Percentiles rank a stretch among this genome's conserved stretches.
These are phyloP conservation scores for Podaxis pistillaris DNA, from an alignment of 768 basidiomycete genomes.

Conservation along the genomic window DNA sequence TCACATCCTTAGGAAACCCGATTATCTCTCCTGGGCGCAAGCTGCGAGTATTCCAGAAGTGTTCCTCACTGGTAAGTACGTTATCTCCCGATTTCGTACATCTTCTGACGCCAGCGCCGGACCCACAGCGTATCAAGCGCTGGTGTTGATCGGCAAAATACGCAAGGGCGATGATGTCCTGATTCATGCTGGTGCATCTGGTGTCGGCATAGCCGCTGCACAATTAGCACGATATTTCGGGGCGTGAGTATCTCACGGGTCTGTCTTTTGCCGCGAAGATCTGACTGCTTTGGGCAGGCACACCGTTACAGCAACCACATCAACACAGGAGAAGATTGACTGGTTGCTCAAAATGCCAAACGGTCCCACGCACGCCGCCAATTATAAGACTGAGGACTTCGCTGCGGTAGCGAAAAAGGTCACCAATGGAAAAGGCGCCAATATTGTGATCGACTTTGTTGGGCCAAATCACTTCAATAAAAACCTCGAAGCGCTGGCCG, in stretches of 20 bases:
- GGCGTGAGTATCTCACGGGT: conserved; percentile 51
- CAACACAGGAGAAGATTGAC: conserved; percentile 77
- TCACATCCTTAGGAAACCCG: conserved; percentile 74
- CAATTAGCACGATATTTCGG: conserved; percentile 77
- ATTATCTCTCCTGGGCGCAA: conserved; percentile 73
- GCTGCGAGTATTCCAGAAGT: conserved; percentile 88
- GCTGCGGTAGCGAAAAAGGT: conserved; percentile 65
- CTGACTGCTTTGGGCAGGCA: conserved; percentile 34
- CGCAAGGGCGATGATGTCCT: conserved; percentile 73
- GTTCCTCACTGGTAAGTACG: conserved; percentile 72
- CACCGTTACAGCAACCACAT: conserved; percentile 83
- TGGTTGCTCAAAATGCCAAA: conserved; percentile 67
- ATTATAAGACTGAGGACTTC: conserved; percentile 87
- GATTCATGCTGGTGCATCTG: conserved; percentile 89
- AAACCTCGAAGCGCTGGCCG: conserved; percentile 67
- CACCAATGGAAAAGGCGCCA: conserved; percentile 69
- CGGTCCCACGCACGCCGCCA: conserved; percentile 73
- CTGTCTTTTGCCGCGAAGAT: conserved; percentile 6
- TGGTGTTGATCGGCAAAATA: conserved; percentile 65
- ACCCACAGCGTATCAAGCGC: conserved; percentile 43
- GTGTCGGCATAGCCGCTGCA: conserved; percentile 85
- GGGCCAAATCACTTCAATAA: conserved; percentile 71
- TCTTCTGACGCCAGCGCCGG: neutral
- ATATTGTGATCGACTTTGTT: conserved; percentile 86
- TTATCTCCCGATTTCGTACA: neutral